A percentile compares a stretch with the other conserved stretches of the same genome.
Evolutionary conservation across 176 grass and related monocot species (phyloP).

Genomic region (Eremochloa ophiuroides): DNA sequence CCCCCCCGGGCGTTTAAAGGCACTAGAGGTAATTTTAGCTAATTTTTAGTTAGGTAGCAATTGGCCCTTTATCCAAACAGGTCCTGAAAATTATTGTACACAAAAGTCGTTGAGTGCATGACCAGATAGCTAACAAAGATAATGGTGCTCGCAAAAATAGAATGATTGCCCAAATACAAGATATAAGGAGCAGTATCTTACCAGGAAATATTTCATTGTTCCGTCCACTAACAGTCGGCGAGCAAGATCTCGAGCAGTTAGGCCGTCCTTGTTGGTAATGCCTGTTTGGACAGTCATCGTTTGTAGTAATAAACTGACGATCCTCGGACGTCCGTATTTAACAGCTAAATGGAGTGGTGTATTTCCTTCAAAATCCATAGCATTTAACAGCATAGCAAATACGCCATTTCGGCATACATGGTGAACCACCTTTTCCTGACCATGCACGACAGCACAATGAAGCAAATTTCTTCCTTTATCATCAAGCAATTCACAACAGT

Average conservation of each 20-base stretch:
- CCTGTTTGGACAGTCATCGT: background rate
- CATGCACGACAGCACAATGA: slow-evolving; percentile 4
- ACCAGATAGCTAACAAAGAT: too few species aligned
- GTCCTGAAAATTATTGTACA: too few species aligned
- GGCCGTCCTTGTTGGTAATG: slow-evolving; percentile 15
- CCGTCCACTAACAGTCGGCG: rapidly evolving
- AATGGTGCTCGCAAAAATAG: too few species aligned
- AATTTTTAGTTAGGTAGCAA: too few species aligned
- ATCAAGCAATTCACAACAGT: slow-evolving; percentile 21
- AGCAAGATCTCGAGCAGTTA: slow-evolving; percentile 7
- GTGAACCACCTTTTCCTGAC: background rate
- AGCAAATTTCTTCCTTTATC: slow-evolving; percentile 29
- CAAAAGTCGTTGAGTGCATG: too few species aligned
- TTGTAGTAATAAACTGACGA: slow-evolving; percentile 7
- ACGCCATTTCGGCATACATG: background rate
- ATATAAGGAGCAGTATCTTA: too few species aligned
- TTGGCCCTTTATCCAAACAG: too few species aligned
- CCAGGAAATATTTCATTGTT: background rate
- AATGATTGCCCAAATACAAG: too few species aligned
- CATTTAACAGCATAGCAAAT: slow-evolving; percentile 2
- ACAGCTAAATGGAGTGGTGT: slow-evolving; percentile 41
- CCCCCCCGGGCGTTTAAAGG: too few species aligned
- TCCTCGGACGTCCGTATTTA: background rate
- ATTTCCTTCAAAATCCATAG: slow-evolving; percentile 23
- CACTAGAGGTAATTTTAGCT: too few species aligned